phyloP scores from a whole-genome alignment of 257 asterid genomes.

The Leonotis leonurus region DNA sequence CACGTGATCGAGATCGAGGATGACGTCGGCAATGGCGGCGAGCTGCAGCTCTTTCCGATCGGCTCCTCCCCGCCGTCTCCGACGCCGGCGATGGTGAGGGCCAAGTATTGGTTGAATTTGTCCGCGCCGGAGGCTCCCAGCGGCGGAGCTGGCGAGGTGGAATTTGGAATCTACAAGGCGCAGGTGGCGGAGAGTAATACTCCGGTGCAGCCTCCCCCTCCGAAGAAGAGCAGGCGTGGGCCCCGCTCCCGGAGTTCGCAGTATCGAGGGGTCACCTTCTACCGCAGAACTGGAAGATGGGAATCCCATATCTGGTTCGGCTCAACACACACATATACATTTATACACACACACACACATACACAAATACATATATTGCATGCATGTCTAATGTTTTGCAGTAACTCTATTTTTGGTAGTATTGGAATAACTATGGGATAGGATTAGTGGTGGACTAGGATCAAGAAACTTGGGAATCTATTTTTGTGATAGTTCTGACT shows the following conservation, averaged over 20 bases:
- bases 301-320: constrained; percentile 93
- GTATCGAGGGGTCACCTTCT: constrained; percentile 95
- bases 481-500: background rate
- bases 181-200: constrained; percentile 20
- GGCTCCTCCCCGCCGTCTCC: constrained; percentile 18
- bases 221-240: constrained; percentile 91
- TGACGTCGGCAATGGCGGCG: constrained; percentile 14
- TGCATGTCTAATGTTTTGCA: constrained; percentile 18
- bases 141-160: constrained; percentile 9
- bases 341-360: background rate
- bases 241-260: constrained; percentile 96
- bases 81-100: constrained; percentile 14
- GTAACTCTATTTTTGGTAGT: background rate
- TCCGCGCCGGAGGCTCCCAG: constrained; percentile 41
- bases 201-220: constrained; percentile 28
- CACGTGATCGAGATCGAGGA: constrained; percentile 32
- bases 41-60: constrained; percentile 63
- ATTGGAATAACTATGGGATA: background rate
- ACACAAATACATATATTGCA: background rate
- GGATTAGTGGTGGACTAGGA: background rate
- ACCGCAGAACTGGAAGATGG: constrained; percentile 97
- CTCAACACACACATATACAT: background rate
- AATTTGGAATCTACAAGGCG: constrained; percentile 29
- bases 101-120: constrained; percentile 56
- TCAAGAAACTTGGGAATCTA: background rate